Percentiles rank a stretch among this genome's conserved stretches.
Evolutionary conservation across 177 flowering plant genomes (phyloP).

Genomic region (Vitis hybrid): DNA sequence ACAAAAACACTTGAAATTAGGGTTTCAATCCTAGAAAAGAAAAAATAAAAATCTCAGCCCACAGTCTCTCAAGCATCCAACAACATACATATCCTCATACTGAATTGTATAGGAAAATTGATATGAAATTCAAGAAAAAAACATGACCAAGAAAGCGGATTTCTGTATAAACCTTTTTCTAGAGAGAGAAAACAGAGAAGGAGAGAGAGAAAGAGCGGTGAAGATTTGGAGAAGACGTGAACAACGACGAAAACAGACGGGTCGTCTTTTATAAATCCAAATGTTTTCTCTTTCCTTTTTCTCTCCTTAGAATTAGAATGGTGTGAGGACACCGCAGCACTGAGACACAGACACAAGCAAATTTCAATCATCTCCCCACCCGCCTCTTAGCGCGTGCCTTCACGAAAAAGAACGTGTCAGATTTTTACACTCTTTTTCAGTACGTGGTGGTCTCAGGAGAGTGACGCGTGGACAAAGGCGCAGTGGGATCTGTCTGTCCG

Average conservation of each 20-base stretch:
- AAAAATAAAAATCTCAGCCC: background rate
- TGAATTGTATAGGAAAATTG: background rate
- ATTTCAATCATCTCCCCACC: no score
- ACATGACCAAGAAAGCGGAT: background rate
- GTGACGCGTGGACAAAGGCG: no score
- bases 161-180: background rate
- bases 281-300: background rate
- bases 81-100: background rate
- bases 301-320: background rate
- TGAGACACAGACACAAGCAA: no score
- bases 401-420: no score
- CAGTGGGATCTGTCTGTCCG: no score
- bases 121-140: background rate
- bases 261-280: background rate
- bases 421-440: no score
- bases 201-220: background rate
- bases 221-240: conserved; percentile 4
- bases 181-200: background rate
- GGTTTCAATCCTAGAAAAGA: background rate
- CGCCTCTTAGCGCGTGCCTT: no score
- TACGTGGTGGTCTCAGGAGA: no score
- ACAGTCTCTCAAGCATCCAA: background rate
- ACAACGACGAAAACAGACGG: background rate
- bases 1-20: conserved; percentile 11
- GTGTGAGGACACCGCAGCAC: background rate